Evolutionary conservation across 306 rosid genomes (phyloP).

Genomic region (Neltuma alba): DNA sequence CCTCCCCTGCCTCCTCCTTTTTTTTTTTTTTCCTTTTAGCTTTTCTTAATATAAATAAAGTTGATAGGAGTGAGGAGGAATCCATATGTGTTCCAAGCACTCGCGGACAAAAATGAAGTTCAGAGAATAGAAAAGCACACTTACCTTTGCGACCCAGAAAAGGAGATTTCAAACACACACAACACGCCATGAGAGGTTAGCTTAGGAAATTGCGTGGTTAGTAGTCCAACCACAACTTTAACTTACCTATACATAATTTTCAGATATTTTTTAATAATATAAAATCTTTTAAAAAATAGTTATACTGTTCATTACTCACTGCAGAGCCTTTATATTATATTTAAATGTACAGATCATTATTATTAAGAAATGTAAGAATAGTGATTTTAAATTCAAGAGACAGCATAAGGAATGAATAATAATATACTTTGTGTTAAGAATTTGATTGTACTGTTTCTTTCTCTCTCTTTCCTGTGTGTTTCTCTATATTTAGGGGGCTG

Average conservation of each 20-base stretch:
- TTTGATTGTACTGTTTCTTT: neutral
- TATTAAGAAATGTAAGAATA: no score
- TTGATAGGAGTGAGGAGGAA: slow-evolving; percentile 59
- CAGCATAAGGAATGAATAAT: no score
- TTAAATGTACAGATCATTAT: no score
- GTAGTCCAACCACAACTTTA: slow-evolving; percentile 42
- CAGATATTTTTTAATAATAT: neutral
- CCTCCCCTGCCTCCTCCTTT: slow-evolving; percentile 15
- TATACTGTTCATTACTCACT: no score
- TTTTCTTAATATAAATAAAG: slow-evolving; percentile 35
- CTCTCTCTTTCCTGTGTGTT: neutral
- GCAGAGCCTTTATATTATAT: no score
- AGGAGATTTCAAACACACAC: slow-evolving; percentile 83
- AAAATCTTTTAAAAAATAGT: no score
- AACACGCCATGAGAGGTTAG: slow-evolving; percentile 53
- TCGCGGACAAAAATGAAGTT: slow-evolving; percentile 80
- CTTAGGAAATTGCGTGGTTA: slow-evolving; percentile 95
- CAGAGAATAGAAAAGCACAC: slow-evolving; percentile 81
- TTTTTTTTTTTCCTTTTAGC: slow-evolving; percentile 38
- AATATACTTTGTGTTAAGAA: neutral
- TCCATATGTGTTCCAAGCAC: slow-evolving; percentile 93
- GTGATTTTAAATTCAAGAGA: no score
- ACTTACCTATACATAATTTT: neutral
- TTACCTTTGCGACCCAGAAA: slow-evolving; percentile 94
- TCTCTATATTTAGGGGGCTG: slow-evolving; percentile 10